Conservation (phyloP, 805 yeast species). For the Candida sphagnicola region DNA sequence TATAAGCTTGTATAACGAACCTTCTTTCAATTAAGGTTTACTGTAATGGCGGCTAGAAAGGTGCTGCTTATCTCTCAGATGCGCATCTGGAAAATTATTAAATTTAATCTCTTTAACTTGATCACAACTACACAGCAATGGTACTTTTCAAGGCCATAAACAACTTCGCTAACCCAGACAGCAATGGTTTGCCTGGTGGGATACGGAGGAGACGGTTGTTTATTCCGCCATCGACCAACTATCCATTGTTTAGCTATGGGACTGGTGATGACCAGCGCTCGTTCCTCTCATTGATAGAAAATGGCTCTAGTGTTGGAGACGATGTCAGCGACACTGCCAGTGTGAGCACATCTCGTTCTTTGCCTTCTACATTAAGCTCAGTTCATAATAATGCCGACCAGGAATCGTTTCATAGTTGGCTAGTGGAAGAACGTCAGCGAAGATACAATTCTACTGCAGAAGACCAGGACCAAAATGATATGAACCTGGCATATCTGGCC, state of each 20-base stretch:
- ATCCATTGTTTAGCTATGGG: constrained; percentile 40
- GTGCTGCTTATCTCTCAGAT: too few species aligned
- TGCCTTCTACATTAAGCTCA: constrained; percentile 38
- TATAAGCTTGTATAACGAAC: too few species aligned
- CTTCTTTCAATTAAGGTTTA: too few species aligned
- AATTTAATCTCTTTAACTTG: neutral
- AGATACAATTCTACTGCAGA: constrained; percentile 21
- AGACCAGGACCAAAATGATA: constrained; percentile 11
- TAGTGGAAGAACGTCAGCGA: constrained; percentile 39
- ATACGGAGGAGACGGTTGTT: constrained; percentile 33
- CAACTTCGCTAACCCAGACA: constrained; percentile 37
- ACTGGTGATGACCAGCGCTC: constrained; percentile 42
- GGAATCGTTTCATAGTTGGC: constrained; percentile 41
- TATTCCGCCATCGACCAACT: constrained; percentile 43
- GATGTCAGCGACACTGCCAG: constrained; percentile 38
- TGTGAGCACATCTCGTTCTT: constrained; percentile 36
- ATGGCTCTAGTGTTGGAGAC: constrained; percentile 25
- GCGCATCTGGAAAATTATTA: too few species aligned
- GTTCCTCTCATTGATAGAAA: constrained; percentile 36
- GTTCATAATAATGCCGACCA: constrained; percentile 33
- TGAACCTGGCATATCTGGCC: constrained; percentile 7
- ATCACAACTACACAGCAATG: constrained; percentile 13
- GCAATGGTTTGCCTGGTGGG: constrained; percentile 28
- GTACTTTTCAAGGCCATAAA: constrained; percentile 38
- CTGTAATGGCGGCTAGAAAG: too few species aligned